A percentile compares a stretch with the other conserved stretches of the same genome.
Evolutionary conservation across 1,139 yeast species (phyloP).

Genomic region (Yamadazyma dushanensis): DNA sequence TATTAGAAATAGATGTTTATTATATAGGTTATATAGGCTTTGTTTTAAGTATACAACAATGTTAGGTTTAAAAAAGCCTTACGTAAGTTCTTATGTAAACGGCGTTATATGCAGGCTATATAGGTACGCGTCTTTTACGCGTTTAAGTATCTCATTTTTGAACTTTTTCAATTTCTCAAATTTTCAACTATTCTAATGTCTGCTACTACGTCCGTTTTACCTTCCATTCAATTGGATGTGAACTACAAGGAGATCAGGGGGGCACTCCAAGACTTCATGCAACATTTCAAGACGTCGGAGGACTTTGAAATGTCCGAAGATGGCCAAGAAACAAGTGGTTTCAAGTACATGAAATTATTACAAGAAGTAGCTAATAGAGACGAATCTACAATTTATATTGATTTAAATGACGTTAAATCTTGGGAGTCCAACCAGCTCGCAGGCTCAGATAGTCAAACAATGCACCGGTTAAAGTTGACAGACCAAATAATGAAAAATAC

Average conservation of each 20-base stretch:
- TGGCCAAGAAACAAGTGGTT: constrained; percentile 36
- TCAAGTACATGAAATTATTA: constrained; percentile 75
- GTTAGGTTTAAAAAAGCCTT: too few relatives aligned
- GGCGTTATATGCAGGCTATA: too few relatives aligned
- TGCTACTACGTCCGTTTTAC: constrained; percentile 44
- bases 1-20: constrained; percentile 1
- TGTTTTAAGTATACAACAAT: too few relatives aligned
- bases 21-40: constrained; percentile 1
- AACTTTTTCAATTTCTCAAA: constrained; percentile 1
- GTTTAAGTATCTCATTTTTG: constrained; percentile 4
- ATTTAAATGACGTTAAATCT: constrained; percentile 77
- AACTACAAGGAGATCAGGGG: constrained; percentile 59
- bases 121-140: constrained; percentile 8
- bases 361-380: constrained; percentile 87
- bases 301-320: constrained; percentile 13
- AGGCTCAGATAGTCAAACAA: constrained; percentile 20
- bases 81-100: too few relatives aligned
- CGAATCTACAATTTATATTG: constrained; percentile 63
- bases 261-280: constrained; percentile 56
- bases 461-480: constrained; percentile 40
- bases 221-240: constrained; percentile 59
- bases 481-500: constrained; percentile 70
- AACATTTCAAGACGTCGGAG: constrained; percentile 52
- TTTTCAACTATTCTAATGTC: constrained; percentile 19
- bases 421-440: constrained; percentile 52